Evolutionary conservation across 2,329 filamentous ascomycete species (phyloP), one percentile per base, ranked within the genome.

Genomic region (Fusarium domesticum): DNA sequence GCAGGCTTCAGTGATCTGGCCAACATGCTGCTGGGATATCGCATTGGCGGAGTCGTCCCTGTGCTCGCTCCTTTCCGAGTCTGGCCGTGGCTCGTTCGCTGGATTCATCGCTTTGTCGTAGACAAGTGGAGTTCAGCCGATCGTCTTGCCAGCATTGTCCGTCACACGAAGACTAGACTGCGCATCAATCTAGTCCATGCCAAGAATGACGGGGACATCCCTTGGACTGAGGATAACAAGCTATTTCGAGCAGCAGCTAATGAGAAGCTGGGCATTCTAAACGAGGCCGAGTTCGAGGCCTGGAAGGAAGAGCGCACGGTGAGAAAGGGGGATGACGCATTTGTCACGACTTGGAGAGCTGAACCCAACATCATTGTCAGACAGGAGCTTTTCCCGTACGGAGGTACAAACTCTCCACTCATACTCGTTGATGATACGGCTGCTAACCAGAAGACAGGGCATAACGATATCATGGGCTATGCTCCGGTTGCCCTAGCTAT

Each of bases 61-160:
- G 70, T 96, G 6, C 73, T 96, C n/a, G 81, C 83, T 1, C 90
- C 90, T 0, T 73, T 96, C 3, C 71, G 78, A 6, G 69, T 73
- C 3, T 87, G 87, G 62, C 87, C 87, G 0, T 72, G 74, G 11
- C 61, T 91, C 14, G 71, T 86, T 37, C 71, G 73, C 5, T 77
- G 78, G 58, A 70, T 95, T 6, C 71, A 82, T 15, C 64, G 70
- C 7, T 77, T 78, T 41, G 76, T 96, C 11, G 72, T 85, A n/a
- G 92, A 97, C 59, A 83, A 77, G 47, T 98, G 93, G 93, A 75
- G 81, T 37, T 89, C 87, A 0, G 78, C 78, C 1, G 72, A 77
- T 19, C 78, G 91, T 4, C 70, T 96, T 8, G 70, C 72, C 41
- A 79, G 75, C 35, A 68, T 81, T 54, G 76, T 79, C 12, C 68